Base-by-base conservation (phyloP, 768 basidiomycete species). In the Pisolithus tinctorius region DNA sequence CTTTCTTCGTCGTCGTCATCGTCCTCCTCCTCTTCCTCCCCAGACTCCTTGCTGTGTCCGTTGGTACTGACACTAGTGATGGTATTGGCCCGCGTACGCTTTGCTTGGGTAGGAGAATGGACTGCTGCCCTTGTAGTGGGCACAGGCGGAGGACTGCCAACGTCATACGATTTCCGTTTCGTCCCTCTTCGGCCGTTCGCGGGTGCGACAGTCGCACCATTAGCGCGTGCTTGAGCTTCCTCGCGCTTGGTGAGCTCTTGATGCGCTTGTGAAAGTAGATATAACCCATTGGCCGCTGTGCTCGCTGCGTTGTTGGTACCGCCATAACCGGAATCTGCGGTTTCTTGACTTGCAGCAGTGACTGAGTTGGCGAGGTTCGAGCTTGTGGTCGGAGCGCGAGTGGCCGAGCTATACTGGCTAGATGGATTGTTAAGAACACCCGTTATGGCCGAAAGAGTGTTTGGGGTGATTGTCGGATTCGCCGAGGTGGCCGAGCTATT, bases 181-280 rank as follows among this genome's bases (percentile, higher is more conserved):
- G 80, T 74, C 2, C 79, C 78, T 40, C 87, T 81, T 62, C 74
- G 60, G 48, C 58, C 60, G 47, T 63, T 63, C 31, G 54, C 55
- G 56, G 63, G 58, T 50, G 62, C 55, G 36, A 63, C 53, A 48
- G 67, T 69, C 17, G 71, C 62, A 42, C 68, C 69, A 47, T 72
- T 72, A 45, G 82, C 79, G 57, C 83, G 79, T 54, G 79, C 79
- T 63, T 86, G 83, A 0, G 85, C 84, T 65, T 91, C 88, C 68
- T 95, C 93, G n/a, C 91, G 83, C 72, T 94, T 95, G 36, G 89
- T 90, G 53, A 96, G 82, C 74, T 95, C 93, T 66, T 96, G 93
- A 64, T 96, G 93, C 26, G 93, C 94, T 70, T 97, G 93, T 1
- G 84, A 87, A 48, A 97, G 83, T 45, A 97, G 75, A 72, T 94